Evolutionary conservation across 768 basidiomycete species (phyloP).

Genomic region (Lactifluus volemus): DNA sequence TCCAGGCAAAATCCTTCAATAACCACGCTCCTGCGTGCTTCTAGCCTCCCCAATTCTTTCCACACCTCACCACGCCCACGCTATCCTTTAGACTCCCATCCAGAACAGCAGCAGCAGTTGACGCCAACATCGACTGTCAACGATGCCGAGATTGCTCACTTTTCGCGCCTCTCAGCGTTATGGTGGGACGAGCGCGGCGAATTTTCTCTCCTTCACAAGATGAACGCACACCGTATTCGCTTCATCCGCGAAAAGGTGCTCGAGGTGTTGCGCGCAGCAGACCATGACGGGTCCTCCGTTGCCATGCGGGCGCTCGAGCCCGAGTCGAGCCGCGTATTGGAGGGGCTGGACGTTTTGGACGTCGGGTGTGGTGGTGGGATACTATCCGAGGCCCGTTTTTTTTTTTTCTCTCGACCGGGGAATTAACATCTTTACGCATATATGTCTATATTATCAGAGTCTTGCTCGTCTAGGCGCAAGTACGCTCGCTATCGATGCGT

Average conservation of each 20-base stretch:
- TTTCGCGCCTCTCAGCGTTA: conserved; percentile 77
- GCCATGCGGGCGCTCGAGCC: conserved; percentile 20
- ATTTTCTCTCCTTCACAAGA: conserved; percentile 78
- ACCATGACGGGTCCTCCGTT: conserved; percentile 24
- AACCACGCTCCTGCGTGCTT: not conserved
- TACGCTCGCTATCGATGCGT: conserved; percentile 92
- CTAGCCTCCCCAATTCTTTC: not conserved
- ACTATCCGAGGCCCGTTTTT: conserved; percentile 66
- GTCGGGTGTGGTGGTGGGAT: conserved; percentile 96
- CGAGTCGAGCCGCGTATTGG: conserved; percentile 33
- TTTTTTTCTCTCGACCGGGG: not conserved
- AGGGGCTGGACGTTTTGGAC: conserved; percentile 70
- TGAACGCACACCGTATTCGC: conserved; percentile 86
- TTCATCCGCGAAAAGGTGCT: conserved; percentile 73
- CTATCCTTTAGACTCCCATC: not conserved
- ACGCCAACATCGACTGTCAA: conserved; percentile 47
- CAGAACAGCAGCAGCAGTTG: not conserved
- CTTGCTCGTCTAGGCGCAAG: conserved; percentile 79
- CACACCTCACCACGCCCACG: not conserved
- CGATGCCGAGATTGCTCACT: conserved; percentile 75
- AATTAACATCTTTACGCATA: not conserved
- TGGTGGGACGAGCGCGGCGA: conserved; percentile 98
- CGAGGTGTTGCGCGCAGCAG: conserved; percentile 52
- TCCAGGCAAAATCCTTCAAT: not conserved
- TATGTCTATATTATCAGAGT: conserved; percentile 54